Evolutionary conservation across 106 monocot species (phyloP), one percentile per base, ranked within the genome.

Genomic region (Gastrodia elata): DNA sequence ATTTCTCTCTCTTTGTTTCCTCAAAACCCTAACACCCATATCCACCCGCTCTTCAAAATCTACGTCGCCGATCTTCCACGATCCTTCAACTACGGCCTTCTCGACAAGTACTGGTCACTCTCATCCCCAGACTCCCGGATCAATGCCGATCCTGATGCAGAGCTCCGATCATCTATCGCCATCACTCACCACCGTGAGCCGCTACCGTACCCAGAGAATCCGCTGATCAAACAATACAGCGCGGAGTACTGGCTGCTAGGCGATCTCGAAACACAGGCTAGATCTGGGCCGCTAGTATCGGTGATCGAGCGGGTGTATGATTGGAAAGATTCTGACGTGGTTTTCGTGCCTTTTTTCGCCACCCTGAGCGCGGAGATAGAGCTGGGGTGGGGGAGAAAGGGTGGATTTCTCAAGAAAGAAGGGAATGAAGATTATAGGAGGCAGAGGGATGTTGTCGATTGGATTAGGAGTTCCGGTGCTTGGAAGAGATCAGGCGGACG

Each of bases 341-440:
- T 94, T 38, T 91, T 94, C 26, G 94, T 94, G 55, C 91, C 91
- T 20, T 94, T 94, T 80, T 91, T 94, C 71, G 89, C 95, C 28
- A 86, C 95, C 70, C 75, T 92, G 75, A 90, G 92, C 38, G 96
- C 92, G 32, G 96, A 92, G 84, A 77, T 92, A 85, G 92, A 92
- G 92, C 87, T 92, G 11, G 96, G 92, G 57, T 90, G 92, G 89
- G 92, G 96, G 75, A 84, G 70, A 52, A 91, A 89, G 58, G 89
- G 87, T 8, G 77, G 73, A 28, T 96, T 96, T 69, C 30, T 58
- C 57, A 96, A 84, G 82, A 90, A 88, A 81, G 95, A 86, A 6
- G 78, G 78, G 78, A 90, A 90, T 57, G 83, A 35, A 38, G 90
- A 90, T 75, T 86, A 75, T 65, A 25, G 22, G 73, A 86, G 86